Evolutionary conservation across 371 early-diverging fungal species (phyloP).

Genomic region (Encephalitozoon cuniculi): DNA sequence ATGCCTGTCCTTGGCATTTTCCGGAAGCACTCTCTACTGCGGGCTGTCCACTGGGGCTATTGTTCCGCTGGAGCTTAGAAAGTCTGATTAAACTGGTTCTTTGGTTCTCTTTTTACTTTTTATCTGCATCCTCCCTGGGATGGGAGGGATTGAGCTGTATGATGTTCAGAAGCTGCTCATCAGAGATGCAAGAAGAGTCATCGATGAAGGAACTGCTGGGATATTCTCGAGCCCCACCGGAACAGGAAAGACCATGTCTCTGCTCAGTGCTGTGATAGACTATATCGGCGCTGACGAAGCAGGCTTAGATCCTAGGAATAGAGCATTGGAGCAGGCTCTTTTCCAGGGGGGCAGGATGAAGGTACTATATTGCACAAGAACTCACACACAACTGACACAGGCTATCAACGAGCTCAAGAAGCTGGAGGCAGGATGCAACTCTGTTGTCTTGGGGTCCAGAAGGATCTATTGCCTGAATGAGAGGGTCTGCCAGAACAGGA

Average conservation of each 20-base stretch:
- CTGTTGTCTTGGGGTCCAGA: slow-evolving; percentile 57
- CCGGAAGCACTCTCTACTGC: slow-evolving; percentile 46
- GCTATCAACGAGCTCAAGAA: slow-evolving; percentile 54
- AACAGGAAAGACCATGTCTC: slow-evolving; percentile 60
- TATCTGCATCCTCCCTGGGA: background rate
- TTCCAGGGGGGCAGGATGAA: background rate
- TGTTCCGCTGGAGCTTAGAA: slow-evolving; percentile 33
- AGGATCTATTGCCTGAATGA: slow-evolving; percentile 57
- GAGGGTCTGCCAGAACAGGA: slow-evolving; percentile 20
- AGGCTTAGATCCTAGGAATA: slow-evolving; percentile 1
- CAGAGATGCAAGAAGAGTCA: slow-evolving; percentile 36
- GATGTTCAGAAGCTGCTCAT: slow-evolving; percentile 55
- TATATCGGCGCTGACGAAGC: slow-evolving; percentile 28
- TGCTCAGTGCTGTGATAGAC: slow-evolving; percentile 39
- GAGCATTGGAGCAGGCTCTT: background rate
- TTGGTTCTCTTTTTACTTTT: background rate
- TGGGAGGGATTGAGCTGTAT: slow-evolving; percentile 36
- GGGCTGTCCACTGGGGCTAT: slow-evolving; percentile 55
- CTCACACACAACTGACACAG: slow-evolving; percentile 60
- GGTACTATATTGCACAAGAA: slow-evolving; percentile 60
- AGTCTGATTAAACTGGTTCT: slow-evolving; percentile 8
- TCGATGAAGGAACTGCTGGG: slow-evolving; percentile 42
- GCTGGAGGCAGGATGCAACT: slow-evolving; percentile 19
- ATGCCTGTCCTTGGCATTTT: slow-evolving; percentile 45
- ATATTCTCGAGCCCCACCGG: slow-evolving; percentile 61